Percentiles rank a stretch among this genome's conserved stretches.
phyloP scores from a whole-genome alignment of 1,284 basidiomycete genomes.

The Pascua sp. region DNA sequence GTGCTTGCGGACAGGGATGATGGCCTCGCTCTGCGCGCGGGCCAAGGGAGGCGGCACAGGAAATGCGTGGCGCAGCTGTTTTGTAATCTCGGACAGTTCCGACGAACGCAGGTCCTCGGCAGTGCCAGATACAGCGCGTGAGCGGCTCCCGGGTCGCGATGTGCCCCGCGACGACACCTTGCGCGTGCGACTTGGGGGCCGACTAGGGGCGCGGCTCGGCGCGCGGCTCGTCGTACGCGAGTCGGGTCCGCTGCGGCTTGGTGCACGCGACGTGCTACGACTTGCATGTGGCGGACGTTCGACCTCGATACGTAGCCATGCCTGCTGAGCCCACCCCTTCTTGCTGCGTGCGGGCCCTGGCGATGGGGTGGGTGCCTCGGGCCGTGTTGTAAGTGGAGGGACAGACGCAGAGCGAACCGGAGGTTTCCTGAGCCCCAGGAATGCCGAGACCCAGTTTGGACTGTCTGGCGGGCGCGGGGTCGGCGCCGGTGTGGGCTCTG shows the following conservation, averaged over 20 bases:
- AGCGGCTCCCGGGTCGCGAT: neutral
- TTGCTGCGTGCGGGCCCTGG: conserved; percentile 8
- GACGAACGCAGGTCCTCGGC: no score
- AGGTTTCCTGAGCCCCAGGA: conserved; percentile 14
- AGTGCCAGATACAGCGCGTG: no score
- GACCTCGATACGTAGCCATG: conserved; percentile 18
- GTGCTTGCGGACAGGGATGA: no score
- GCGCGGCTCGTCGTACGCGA: conserved; percentile 1
- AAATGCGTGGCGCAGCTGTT: no score
- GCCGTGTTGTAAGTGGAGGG: conserved; percentile 11
- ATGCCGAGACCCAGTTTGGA: conserved; percentile 16
- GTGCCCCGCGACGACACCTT: neutral
- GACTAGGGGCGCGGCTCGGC: neutral
- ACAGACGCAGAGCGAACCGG: conserved; percentile 24
- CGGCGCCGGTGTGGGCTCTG: neutral
- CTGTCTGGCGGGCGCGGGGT: neutral
- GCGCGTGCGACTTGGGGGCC: neutral
- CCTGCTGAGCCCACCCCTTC: conserved; percentile 17
- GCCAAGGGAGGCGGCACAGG: no score
- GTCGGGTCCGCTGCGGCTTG: conserved; percentile 8
- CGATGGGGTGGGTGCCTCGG: conserved; percentile 6
- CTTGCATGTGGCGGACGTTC: conserved; percentile 3
- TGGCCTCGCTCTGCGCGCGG: no score
- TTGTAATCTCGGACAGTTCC: no score
- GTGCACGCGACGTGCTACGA: conserved; percentile 8